A percentile compares a stretch with the other conserved stretches of the same genome.
Conservation (phyloP, 1,284 basidiomycete species). For the Abortiporus biennis region DNA sequence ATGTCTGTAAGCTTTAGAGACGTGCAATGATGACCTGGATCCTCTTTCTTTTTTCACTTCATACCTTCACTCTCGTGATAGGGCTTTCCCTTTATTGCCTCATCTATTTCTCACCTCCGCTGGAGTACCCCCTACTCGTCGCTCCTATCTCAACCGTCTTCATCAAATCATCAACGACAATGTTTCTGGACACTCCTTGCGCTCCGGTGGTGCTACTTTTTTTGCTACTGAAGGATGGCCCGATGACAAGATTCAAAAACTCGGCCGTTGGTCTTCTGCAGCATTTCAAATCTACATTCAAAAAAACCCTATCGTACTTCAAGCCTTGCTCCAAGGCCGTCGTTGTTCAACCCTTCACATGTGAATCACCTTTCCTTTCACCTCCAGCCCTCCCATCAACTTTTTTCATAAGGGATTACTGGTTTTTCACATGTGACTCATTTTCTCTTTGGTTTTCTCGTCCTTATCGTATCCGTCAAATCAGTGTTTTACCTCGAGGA, state of each 20-base stretch:
- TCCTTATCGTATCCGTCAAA: too few relatives aligned
- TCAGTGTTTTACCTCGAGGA: too few relatives aligned
- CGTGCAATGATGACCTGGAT: too few relatives aligned
- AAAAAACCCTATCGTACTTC: neutral
- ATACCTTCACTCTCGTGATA: slow-evolving; percentile 20
- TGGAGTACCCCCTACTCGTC: slow-evolving; percentile 18
- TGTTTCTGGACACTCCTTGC: slow-evolving; percentile 28
- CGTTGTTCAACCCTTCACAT: too few relatives aligned
- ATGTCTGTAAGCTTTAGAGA: neutral
- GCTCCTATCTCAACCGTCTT: slow-evolving; percentile 20
- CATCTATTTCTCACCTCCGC: slow-evolving; percentile 14
- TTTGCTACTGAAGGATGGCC: slow-evolving; percentile 25
- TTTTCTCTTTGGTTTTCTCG: too few relatives aligned
- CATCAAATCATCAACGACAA: slow-evolving; percentile 10
- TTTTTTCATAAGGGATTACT: too few relatives aligned
- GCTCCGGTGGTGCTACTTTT: slow-evolving; percentile 31
- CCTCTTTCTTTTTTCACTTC: slow-evolving; percentile 11
- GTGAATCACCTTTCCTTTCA: too few relatives aligned
- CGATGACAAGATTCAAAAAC: slow-evolving; percentile 26
- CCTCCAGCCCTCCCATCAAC: too few relatives aligned
- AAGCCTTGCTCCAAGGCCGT: neutral
- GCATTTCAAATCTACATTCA: slow-evolving; percentile 26
- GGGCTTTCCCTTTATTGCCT: slow-evolving; percentile 13
- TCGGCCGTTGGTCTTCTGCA: slow-evolving; percentile 30
- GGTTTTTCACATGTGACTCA: too few relatives aligned